These are phyloP conservation scores for Candida odintsovae DNA, from an alignment of 805 yeast species.

Conservation along the genomic window DNA sequence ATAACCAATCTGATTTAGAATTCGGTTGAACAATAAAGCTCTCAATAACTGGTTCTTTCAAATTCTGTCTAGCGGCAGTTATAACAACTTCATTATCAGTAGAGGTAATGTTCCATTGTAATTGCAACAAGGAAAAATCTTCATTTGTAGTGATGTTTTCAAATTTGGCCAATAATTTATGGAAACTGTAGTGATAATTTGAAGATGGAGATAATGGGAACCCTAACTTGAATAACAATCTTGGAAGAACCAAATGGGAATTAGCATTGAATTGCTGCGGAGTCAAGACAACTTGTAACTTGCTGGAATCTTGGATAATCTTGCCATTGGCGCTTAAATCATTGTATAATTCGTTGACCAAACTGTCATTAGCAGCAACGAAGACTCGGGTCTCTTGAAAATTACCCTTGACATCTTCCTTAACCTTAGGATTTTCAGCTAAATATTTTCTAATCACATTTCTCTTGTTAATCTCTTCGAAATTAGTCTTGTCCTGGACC, in stretches of 20 bases:
- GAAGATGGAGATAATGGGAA: constrained; percentile 25
- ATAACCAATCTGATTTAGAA: constrained; percentile 27
- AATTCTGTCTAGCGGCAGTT: constrained; percentile 15
- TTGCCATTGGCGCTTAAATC: not conserved
- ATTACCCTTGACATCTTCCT: constrained; percentile 7
- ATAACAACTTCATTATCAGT: constrained; percentile 1
- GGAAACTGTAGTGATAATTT: constrained; percentile 20
- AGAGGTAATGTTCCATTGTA: constrained; percentile 18
- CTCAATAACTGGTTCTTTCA: constrained; percentile 11
- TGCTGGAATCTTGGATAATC: constrained; percentile 1
- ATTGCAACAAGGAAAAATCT: constrained; percentile 17
- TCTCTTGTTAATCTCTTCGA: constrained; percentile 44
- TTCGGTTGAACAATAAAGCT: constrained; percentile 7
- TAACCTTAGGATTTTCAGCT: constrained; percentile 10
- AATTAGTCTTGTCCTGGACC: constrained; percentile 70
- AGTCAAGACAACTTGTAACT: constrained; percentile 16
- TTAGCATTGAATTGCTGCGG: constrained; percentile 8
- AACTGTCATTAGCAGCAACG: constrained; percentile 14
- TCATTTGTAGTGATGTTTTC: constrained; percentile 6
- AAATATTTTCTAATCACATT: constrained; percentile 43
- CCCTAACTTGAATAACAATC: constrained; percentile 22
- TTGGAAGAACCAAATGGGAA: constrained; percentile 19
- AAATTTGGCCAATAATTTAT: constrained; percentile 10
- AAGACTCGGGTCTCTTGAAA: constrained; percentile 18
- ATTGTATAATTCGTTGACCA: constrained; percentile 7